Conservation (phyloP, 768 basidiomycete species). For the Leccinum imitatum region DNA sequence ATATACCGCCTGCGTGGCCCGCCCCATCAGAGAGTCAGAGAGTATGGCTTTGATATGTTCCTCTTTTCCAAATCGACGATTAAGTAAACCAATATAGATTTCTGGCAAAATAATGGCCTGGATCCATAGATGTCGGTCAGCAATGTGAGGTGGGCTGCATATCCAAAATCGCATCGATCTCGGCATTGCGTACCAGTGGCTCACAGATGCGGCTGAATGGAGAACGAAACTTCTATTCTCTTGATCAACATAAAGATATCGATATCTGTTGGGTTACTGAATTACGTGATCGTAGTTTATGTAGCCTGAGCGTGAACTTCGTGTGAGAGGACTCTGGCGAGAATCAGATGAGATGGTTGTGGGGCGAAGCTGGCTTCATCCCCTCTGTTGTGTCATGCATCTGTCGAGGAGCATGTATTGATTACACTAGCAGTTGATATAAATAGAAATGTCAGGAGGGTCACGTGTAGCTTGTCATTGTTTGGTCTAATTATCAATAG, state of each 20-base stretch:
- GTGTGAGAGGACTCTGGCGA: too few species aligned
- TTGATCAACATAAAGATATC: neutral
- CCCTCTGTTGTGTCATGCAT: too few species aligned
- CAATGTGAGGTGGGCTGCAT: neutral
- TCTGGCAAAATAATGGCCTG: neutral
- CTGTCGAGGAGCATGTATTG: too few species aligned
- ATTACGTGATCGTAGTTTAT: neutral
- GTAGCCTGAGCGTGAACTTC: neutral
- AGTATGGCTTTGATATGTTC: too few species aligned
- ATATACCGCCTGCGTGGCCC: neutral
- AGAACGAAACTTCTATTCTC: neutral
- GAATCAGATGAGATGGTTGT: too few species aligned
- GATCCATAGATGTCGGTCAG: neutral
- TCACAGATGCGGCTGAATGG: neutral
- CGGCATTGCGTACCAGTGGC: neutral
- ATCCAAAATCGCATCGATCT: neutral
- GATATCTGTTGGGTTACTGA: neutral
- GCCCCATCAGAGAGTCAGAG: neutral
- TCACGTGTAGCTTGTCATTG: too few species aligned
- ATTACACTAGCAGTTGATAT: too few species aligned
- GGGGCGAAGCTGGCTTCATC: too few species aligned
- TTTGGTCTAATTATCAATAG: too few species aligned
- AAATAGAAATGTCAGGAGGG: too few species aligned
- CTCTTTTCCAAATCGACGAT: neutral
- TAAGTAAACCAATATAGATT: neutral